Evolutionary conservation across 352 stramenopile species (phyloP).

Genomic region (Pythium guiyangense): DNA sequence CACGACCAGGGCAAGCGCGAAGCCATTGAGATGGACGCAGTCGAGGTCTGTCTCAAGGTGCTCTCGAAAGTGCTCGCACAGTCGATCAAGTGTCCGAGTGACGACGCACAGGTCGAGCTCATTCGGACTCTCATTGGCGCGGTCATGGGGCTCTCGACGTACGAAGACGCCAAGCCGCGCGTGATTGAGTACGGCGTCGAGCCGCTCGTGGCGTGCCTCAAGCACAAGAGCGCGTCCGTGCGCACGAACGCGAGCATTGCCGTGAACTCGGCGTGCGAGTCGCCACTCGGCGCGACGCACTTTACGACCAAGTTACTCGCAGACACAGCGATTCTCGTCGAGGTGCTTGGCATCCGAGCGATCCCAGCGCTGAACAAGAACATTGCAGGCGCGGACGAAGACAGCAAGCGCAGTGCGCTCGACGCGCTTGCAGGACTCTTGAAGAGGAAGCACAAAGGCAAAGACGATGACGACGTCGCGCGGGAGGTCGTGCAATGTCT

Average conservation of each 20-base stretch:
- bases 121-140: slow-evolving; percentile 44
- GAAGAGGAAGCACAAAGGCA: neutral
- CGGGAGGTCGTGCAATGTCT: slow-evolving; percentile 47
- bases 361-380: slow-evolving; percentile 42
- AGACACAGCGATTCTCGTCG: slow-evolving; percentile 32
- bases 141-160: slow-evolving; percentile 66
- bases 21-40: slow-evolving; percentile 35
- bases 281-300: slow-evolving; percentile 30
- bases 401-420: slow-evolving; percentile 38
- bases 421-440: slow-evolving; percentile 27
- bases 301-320: slow-evolving; percentile 41
- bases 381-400: slow-evolving; percentile 33
- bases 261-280: slow-evolving; percentile 65
- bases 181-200: slow-evolving; percentile 72
- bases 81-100: slow-evolving; percentile 29
- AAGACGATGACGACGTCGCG: slow-evolving; percentile 21
- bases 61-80: slow-evolving; percentile 42
- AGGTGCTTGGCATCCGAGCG: slow-evolving; percentile 48
- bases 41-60: slow-evolving; percentile 53
- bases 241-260: slow-evolving; percentile 49
- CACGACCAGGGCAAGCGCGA: slow-evolving; percentile 55
- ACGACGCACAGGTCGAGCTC: slow-evolving; percentile 44
- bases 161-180: slow-evolving; percentile 58
- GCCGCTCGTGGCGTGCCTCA: slow-evolving; percentile 51
- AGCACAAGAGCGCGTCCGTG: slow-evolving; percentile 30